phyloP scores from a whole-genome alignment of 1,284 basidiomycete species.

The Papiliotrema nemorosa region DNA sequence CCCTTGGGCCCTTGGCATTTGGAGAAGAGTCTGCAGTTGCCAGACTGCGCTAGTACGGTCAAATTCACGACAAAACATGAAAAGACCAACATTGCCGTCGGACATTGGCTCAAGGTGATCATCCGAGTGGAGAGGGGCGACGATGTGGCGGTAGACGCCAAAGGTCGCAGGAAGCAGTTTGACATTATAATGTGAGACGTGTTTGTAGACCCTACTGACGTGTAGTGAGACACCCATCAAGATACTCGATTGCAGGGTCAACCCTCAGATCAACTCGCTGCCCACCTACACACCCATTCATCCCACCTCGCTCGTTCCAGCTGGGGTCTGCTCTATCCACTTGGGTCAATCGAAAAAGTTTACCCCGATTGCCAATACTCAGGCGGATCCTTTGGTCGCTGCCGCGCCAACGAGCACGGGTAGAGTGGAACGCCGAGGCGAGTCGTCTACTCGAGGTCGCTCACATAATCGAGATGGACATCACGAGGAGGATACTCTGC shows the following conservation, averaged over 20 bases:
- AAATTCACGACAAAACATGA: slow-evolving; percentile 81
- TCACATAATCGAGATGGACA: not conserved
- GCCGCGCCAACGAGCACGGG: not conserved
- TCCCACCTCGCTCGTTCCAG: slow-evolving; percentile 14
- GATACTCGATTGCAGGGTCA: slow-evolving; percentile 63
- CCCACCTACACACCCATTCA: slow-evolving; percentile 53
- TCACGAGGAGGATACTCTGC: slow-evolving; percentile 39
- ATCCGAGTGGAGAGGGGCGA: slow-evolving; percentile 82
- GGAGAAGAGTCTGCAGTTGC: slow-evolving; percentile 49
- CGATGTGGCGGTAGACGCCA: slow-evolving; percentile 61
- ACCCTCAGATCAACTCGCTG: slow-evolving; percentile 69
- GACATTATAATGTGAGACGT: slow-evolving; percentile 73
- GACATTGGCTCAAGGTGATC: slow-evolving; percentile 76
- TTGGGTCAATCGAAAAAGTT: slow-evolving; percentile 4
- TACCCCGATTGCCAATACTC: slow-evolving; percentile 2
- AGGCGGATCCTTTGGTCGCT: slow-evolving; percentile 6
- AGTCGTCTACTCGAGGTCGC: slow-evolving; percentile 1
- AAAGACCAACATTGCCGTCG: slow-evolving; percentile 72
- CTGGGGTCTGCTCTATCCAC: slow-evolving; percentile 38
- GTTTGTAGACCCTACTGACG: no score
- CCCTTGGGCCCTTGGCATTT: slow-evolving; percentile 58
- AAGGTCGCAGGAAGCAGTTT: slow-evolving; percentile 70
- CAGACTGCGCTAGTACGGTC: slow-evolving; percentile 55
- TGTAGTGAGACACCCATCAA: slow-evolving; percentile 51
- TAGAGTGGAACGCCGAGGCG: not conserved